Conservation (phyloP, 129 eudicot genomes). For the Pseudognaphalium luteoalbum region DNA sequence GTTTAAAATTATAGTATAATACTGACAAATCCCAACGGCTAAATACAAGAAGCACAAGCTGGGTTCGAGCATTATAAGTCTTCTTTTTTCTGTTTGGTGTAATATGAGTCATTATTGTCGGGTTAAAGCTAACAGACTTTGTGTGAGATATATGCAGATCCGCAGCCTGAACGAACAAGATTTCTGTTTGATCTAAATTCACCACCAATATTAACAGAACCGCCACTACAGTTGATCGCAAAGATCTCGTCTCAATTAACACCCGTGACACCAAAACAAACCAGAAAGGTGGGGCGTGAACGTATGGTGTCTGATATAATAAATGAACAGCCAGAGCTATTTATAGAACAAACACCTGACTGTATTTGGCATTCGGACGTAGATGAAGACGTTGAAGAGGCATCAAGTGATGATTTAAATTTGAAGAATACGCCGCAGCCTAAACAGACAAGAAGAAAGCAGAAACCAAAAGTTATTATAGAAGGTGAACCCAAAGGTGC, state of each 20-base stretch:
- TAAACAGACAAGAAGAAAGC: conserved; percentile 63
- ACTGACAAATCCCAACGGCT: background rate
- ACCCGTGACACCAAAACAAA: conserved; percentile 66
- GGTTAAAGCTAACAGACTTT: background rate
- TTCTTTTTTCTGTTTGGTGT: background rate
- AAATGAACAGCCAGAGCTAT: conserved; percentile 26
- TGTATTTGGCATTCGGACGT: conserved; percentile 37
- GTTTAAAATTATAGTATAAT: background rate
- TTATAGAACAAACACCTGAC: conserved; percentile 33
- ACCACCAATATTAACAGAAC: conserved; percentile 41
- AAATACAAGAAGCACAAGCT: background rate
- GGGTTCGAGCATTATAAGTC: background rate
- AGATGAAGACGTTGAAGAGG: conserved; percentile 57
- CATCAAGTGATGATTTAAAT: conserved; percentile 34
- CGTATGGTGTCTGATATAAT: conserved; percentile 24
- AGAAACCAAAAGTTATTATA: conserved; percentile 73
- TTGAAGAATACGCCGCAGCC: conserved; percentile 56
- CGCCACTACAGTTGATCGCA: conserved; percentile 29
- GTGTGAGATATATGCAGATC: conserved; percentile 31
- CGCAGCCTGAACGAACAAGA: conserved; percentile 29
- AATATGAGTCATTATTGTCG: background rate
- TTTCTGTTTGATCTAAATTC: conserved; percentile 52
- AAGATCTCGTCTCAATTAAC: conserved; percentile 32
- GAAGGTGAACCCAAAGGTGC: conserved; percentile 62
- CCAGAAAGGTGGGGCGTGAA: conserved; percentile 25